These are phyloP conservation scores for Boletales sp. DNA, from an alignment of 768 basidiomycete genomes.

Conservation along the genomic window DNA sequence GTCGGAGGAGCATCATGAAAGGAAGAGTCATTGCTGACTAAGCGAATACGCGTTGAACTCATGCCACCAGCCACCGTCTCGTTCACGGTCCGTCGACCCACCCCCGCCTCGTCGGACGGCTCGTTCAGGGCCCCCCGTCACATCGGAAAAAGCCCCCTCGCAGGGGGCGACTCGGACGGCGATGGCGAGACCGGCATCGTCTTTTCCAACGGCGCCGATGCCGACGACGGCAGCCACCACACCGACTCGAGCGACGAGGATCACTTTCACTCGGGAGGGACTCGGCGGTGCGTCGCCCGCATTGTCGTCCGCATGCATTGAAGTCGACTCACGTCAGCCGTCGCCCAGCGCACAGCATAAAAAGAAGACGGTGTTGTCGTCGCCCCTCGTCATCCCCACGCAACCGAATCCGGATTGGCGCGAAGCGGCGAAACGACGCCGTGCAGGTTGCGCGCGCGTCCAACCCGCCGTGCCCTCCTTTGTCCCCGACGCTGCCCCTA, in stretches of 20 bases:
- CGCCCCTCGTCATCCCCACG: constrained; percentile 81
- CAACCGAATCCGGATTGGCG: constrained; percentile 91
- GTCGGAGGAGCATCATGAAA: constrained; percentile 24
- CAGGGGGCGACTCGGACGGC: constrained; percentile 33
- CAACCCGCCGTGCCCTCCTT: constrained; percentile 37
- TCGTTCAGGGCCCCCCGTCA: constrained; percentile 49
- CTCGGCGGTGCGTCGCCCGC: constrained; percentile 75
- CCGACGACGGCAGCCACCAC: constrained; percentile 24
- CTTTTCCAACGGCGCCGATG: constrained; percentile 16
- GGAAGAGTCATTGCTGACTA: constrained; percentile 3
- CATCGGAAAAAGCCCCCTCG: constrained; percentile 50
- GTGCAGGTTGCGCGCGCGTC: constrained; percentile 18
- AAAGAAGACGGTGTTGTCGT: constrained; percentile 38
- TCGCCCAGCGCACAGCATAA: constrained; percentile 31
- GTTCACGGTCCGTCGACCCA: constrained; percentile 82
- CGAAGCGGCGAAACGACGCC: constrained; percentile 64
- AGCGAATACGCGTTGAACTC: not conserved
- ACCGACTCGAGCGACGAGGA: constrained; percentile 59
- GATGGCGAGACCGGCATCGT: constrained; percentile 25
- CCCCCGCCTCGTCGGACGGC: constrained; percentile 62
- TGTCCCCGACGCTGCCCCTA: constrained; percentile 60
- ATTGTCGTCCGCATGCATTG: constrained; percentile 25
- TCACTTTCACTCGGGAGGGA: constrained; percentile 69
- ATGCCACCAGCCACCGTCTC: constrained; percentile 54
- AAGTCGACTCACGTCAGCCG: constrained; percentile 74